Percentiles rank a stretch among this genome's conserved stretches.
phyloP scores from a whole-genome alignment of 73 alveolate genomes.

The Tetrahymena borealis region DNA sequence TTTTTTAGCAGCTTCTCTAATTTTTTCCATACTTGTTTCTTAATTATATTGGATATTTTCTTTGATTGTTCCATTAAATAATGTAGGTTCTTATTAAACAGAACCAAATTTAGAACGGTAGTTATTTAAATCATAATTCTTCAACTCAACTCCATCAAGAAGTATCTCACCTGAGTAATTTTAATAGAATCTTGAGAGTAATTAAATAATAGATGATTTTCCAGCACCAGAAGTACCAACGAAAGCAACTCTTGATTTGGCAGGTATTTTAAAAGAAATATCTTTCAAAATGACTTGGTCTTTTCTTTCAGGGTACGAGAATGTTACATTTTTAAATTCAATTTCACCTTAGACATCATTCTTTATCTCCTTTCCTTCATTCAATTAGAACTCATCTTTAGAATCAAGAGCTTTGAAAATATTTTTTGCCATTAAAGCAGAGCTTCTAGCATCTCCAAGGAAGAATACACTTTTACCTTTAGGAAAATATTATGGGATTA shows the following conservation, averaged over 20 bases:
- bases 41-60: constrained; percentile 62
- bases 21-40: constrained; percentile 1
- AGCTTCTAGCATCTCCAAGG: constrained; percentile 39
- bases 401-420: constrained; percentile 30
- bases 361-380: neutral
- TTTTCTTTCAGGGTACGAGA: constrained; percentile 57
- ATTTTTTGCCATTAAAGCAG: constrained; percentile 34
- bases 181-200: constrained; percentile 67
- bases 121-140: constrained; percentile 56
- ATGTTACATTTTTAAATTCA: constrained; percentile 63
- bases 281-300: constrained; percentile 47
- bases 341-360: constrained; percentile 39
- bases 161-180: constrained; percentile 55
- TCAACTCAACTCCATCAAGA: constrained; percentile 66
- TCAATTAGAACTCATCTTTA: neutral
- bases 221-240: constrained; percentile 85
- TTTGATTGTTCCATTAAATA: constrained; percentile 54
- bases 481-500: constrained; percentile 57
- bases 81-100: constrained; percentile 66
- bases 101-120: constrained; percentile 61
- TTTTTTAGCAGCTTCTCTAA: constrained; percentile 55
- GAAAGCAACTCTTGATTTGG: constrained; percentile 72
- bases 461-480: constrained; percentile 43
- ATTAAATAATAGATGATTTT: constrained; percentile 63
- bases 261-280: constrained; percentile 51